Percentiles rank a stretch among this genome's conserved stretches.
Evolutionary conservation across 2,329 filamentous ascomycete genomes (phyloP).

Genomic region (Xylogone sp.): DNA sequence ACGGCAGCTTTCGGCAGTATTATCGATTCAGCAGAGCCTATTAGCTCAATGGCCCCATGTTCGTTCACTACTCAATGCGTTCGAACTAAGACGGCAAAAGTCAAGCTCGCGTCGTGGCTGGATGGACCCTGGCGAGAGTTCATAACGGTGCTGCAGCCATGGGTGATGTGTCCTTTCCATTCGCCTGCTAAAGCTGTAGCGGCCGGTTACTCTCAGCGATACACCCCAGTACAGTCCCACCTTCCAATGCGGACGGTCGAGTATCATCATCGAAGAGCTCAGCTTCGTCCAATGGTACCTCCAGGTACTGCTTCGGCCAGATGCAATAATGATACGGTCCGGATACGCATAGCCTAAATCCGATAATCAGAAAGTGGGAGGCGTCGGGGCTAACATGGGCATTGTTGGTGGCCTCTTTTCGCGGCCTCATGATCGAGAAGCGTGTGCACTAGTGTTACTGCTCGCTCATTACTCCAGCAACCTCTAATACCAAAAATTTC

Average conservation of each 20-base stretch:
- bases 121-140: neutral
- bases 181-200: neutral
- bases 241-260: too few relatives aligned
- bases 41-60: neutral
- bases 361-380: neutral
- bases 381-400: neutral
- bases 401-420: neutral
- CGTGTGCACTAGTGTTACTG: neutral
- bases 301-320: too few relatives aligned
- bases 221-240: neutral
- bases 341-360: too few relatives aligned
- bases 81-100: neutral
- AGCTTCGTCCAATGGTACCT: too few relatives aligned
- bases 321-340: too few relatives aligned
- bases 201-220: neutral
- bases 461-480: neutral
- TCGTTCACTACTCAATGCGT: neutral
- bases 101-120: neutral
- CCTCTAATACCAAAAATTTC: too few relatives aligned
- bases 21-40: neutral
- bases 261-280: too few relatives aligned
- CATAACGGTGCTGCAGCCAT: neutral
- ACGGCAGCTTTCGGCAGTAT: neutral
- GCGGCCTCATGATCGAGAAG: neutral
- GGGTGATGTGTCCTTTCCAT: neutral